Percentiles rank a stretch among this genome's conserved stretches.
These are phyloP conservation scores for Avena eriantha DNA, from an alignment of 176 grass and related monocot genomes.

Conservation along the genomic window DNA sequence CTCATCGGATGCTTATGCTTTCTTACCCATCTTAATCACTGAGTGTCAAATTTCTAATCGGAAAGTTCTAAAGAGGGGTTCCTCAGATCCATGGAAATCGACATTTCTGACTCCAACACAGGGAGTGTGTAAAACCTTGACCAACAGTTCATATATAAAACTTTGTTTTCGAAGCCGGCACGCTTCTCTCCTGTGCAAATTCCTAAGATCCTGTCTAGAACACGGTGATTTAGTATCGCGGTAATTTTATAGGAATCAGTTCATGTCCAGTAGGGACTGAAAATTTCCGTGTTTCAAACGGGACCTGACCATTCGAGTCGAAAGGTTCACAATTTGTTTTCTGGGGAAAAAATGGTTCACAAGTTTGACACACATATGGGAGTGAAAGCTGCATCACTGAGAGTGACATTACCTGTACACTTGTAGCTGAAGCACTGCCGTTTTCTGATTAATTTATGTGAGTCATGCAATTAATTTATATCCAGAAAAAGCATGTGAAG, in stretches of 20 bases:
- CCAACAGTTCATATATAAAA: not conserved
- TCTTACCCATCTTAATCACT: conserved; percentile 26
- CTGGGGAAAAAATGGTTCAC: too few relatives aligned
- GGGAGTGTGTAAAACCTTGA: conserved; percentile 7
- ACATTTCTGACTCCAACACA: not conserved
- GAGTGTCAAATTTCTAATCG: conserved; percentile 11
- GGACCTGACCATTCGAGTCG: not conserved
- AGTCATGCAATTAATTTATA: not conserved
- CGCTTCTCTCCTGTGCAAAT: not conserved
- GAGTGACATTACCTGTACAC: conserved; percentile 17
- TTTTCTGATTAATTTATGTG: not conserved
- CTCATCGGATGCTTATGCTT: conserved; percentile 17
- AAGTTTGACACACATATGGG: conserved; percentile 18
- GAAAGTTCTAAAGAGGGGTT: conserved; percentile 13
- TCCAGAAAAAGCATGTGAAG: not conserved
- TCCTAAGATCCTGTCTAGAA: not conserved
- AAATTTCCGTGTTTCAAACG: not conserved
- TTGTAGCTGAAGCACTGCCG: not conserved
- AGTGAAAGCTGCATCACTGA: not conserved
- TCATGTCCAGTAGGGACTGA: not conserved
- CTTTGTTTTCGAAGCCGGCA: not conserved
- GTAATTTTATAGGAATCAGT: not conserved
- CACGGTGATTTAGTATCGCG: not conserved
- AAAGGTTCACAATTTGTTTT: not conserved
- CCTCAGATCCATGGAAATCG: not conserved